phyloP scores from a whole-genome alignment of 2,329 filamentous ascomycete genomes.

The Apiospora malaysiana region DNA sequence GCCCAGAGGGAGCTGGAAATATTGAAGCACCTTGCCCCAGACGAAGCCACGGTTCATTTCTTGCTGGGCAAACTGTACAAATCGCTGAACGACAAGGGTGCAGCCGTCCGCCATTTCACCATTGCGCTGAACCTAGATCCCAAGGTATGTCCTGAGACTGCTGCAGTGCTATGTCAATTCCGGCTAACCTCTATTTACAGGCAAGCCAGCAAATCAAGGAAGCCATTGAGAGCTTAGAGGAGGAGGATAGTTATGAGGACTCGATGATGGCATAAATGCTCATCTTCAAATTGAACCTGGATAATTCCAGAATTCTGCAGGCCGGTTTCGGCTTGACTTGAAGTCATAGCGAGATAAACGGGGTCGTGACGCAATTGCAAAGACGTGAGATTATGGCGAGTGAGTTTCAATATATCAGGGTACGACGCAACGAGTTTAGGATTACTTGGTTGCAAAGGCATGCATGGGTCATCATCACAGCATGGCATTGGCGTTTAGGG shows the following conservation, averaged over 20 bases:
- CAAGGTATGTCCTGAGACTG: constrained; percentile 67
- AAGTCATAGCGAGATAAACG: background rate
- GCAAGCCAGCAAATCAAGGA: constrained; percentile 95
- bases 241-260: constrained; percentile 74
- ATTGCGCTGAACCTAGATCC: constrained; percentile 95
- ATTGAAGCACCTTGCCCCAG: constrained; percentile 89
- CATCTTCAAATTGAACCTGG: background rate
- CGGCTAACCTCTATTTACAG: constrained; percentile 50
- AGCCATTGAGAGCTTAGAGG: constrained; percentile 90
- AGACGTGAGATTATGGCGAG: background rate
- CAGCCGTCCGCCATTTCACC: constrained; percentile 92
- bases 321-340: background rate
- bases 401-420: background rate
- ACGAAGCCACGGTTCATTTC: constrained; percentile 96
- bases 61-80: constrained; percentile 85
- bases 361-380: background rate
- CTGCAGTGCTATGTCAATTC: no score
- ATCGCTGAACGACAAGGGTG: constrained; percentile 71
- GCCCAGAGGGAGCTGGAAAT: constrained; percentile 84
- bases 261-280: constrained; percentile 63
- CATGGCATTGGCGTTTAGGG: constrained; percentile 24
- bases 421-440: constrained; percentile 21
- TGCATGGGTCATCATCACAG: constrained; percentile 20
- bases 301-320: background rate
- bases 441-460: constrained; percentile 17